These are phyloP conservation scores for Blastomyces parvus DNA, from an alignment of 2,329 filamentous ascomycete species.

Conservation along the genomic window DNA sequence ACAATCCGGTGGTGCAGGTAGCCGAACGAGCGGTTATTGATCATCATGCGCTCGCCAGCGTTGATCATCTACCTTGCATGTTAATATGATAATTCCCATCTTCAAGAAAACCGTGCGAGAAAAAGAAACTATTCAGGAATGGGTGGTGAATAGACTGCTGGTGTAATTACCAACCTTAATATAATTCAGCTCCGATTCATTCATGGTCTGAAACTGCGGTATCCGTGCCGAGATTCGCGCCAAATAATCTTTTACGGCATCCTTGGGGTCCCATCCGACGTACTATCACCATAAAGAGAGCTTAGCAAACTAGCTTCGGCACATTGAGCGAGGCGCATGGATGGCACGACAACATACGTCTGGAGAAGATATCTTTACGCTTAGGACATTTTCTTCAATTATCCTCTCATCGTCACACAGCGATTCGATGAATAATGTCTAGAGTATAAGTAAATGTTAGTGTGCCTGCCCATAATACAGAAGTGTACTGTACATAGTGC, in stretches of 20 bases:
- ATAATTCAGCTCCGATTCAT: conserved; percentile 86
- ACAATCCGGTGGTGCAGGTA: conserved; percentile 96
- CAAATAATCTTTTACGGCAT: conserved; percentile 86
- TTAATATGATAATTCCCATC: not conserved
- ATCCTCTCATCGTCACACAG: conserved; percentile 89
- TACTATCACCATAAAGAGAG: conserved; percentile 47
- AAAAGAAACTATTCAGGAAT: not conserved
- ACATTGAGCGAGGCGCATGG: not conserved
- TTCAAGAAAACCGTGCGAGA: not conserved
- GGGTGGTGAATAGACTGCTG: not conserved
- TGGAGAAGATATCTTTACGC: conserved; percentile 94
- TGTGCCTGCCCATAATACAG: not conserved
- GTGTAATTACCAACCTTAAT: conserved; percentile 54
- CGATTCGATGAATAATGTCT: conserved; percentile 96
- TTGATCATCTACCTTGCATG: conserved; percentile 71
- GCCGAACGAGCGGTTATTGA: conserved; percentile 95
- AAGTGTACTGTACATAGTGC: no score
- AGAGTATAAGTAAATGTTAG: not conserved
- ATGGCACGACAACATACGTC: conserved; percentile 53
- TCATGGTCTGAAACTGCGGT: conserved; percentile 93
- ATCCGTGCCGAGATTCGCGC: conserved; percentile 85
- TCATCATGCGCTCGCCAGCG: conserved; percentile 80
- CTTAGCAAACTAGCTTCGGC: conserved; percentile 5
- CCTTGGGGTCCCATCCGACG: conserved; percentile 79
- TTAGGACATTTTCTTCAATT: conserved; percentile 90